Conservation (phyloP, 2,329 filamentous ascomycete genomes). For the Talaromyces sp. region DNA sequence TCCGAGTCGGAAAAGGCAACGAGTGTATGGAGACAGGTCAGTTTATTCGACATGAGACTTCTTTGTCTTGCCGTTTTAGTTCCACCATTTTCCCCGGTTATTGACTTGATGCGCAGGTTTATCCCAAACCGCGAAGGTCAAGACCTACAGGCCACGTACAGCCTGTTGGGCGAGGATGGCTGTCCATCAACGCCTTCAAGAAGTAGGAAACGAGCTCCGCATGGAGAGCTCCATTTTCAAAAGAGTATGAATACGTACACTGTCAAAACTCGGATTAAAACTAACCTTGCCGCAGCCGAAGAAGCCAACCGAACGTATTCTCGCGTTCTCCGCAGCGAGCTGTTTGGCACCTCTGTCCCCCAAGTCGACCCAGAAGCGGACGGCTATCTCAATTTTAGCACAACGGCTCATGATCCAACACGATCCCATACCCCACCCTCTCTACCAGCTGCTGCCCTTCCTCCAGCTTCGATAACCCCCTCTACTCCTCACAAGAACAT, state of each 20-base stretch:
- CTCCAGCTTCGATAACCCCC: slow-evolving; percentile 70
- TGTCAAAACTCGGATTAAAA: background rate
- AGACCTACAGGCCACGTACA: slow-evolving; percentile 90
- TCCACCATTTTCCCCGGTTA: background rate
- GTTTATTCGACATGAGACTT: slow-evolving; percentile 16
- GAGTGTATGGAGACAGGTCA: slow-evolving; percentile 61
- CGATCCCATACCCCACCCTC: slow-evolving; percentile 77
- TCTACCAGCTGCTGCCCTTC: slow-evolving; percentile 58
- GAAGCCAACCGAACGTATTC: slow-evolving; percentile 94
- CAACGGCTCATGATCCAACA: slow-evolving; percentile 57
- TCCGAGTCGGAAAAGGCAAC: slow-evolving; percentile 63
- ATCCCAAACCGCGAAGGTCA: slow-evolving; percentile 92
- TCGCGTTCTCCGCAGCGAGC: slow-evolving; percentile 76
- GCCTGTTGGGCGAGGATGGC: slow-evolving; percentile 82
- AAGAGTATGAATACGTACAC: slow-evolving; percentile 62
- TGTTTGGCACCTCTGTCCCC: slow-evolving; percentile 86
- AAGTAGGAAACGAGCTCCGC: slow-evolving; percentile 75
- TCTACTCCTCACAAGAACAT: slow-evolving; percentile 97
- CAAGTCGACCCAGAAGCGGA: slow-evolving; percentile 66
- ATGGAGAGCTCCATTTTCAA: slow-evolving; percentile 90
- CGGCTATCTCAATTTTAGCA: slow-evolving; percentile 39
- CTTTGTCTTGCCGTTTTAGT: background rate
- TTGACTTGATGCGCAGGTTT: slow-evolving; percentile 56
- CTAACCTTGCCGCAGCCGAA: slow-evolving; percentile 54
- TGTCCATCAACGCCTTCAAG: slow-evolving; percentile 88